A percentile compares a stretch with the other conserved stretches of the same genome.
Evolutionary conservation across 805 yeast species (phyloP).

Genomic region (Metschnikowia baotianmanensis): DNA sequence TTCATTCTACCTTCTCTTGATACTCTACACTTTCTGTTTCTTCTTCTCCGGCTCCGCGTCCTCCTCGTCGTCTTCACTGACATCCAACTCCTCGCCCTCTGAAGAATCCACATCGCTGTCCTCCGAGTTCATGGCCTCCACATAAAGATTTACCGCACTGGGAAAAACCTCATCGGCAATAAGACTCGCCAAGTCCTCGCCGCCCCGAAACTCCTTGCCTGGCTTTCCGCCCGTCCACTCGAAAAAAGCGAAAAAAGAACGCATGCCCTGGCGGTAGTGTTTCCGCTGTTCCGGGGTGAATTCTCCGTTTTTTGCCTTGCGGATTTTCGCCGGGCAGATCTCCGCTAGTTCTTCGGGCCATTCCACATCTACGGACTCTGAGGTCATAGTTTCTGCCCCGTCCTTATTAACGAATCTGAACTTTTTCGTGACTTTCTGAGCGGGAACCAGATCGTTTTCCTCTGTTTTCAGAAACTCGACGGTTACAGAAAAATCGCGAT

Average conservation of each 20-base stretch:
- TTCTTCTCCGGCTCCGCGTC: neutral
- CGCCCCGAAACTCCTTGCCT: conserved; percentile 73
- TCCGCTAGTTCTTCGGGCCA: conserved; percentile 70
- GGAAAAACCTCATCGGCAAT: conserved; percentile 81
- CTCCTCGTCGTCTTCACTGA: conserved; percentile 52
- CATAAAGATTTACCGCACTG: conserved; percentile 77
- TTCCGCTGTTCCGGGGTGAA: conserved; percentile 54
- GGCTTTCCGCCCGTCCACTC: conserved; percentile 78
- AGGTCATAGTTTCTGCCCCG: conserved; percentile 54
- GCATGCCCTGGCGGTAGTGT: conserved; percentile 67
- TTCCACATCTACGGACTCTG: conserved; percentile 51
- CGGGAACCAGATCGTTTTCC: conserved; percentile 44
- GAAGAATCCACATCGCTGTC: conserved; percentile 49
- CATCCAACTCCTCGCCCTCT: conserved; percentile 51
- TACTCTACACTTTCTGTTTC: neutral
- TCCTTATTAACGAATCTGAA: conserved; percentile 50
- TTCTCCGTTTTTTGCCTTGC: conserved; percentile 30
- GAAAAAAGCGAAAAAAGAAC: conserved; percentile 85
- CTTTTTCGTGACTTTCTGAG: conserved; percentile 58
- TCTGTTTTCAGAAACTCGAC: conserved; percentile 46
- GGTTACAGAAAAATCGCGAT: conserved; percentile 58
- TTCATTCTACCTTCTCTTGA: conserved; percentile 6
- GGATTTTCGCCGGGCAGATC: conserved; percentile 54
- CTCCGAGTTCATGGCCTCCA: conserved; percentile 63
- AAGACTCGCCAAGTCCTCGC: conserved; percentile 72